phyloP scores from a whole-genome alignment of 1,284 basidiomycete species.

The Kalmanozyma brasiliensis region DNA sequence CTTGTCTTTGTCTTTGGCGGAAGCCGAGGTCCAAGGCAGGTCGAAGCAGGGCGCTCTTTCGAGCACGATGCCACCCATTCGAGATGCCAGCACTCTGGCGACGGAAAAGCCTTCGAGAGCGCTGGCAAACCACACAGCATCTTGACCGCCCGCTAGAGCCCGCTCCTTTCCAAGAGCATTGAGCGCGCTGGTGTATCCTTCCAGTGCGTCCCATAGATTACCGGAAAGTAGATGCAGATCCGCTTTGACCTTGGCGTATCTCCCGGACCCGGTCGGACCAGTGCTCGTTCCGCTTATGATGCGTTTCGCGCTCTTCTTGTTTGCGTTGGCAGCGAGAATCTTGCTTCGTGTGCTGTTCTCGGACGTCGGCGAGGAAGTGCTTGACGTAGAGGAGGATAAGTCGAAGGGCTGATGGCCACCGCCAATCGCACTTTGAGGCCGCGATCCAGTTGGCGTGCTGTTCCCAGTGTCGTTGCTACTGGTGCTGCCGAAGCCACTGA shows the following conservation, averaged over 20 bases:
- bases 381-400: constrained; percentile 15
- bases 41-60: constrained; percentile 59
- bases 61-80: constrained; percentile 60
- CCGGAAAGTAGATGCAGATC: constrained; percentile 60
- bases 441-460: constrained; percentile 21
- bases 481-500: constrained; percentile 42
- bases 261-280: constrained; percentile 52
- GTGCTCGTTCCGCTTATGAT: constrained; percentile 21
- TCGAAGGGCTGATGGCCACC: constrained; percentile 46
- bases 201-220: constrained; percentile 63
- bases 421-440: constrained; percentile 37
- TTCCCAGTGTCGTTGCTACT: constrained; percentile 9
- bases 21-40: constrained; percentile 34
- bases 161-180: constrained; percentile 55
- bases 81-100: constrained; percentile 51
- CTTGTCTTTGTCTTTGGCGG: constrained; percentile 53
- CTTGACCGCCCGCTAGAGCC: constrained; percentile 65
- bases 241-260: constrained; percentile 59
- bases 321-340: constrained; percentile 41
- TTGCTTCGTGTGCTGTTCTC: constrained; percentile 41
- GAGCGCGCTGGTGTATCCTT: constrained; percentile 54
- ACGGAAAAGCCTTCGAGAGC: constrained; percentile 67
- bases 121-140: constrained; percentile 66
- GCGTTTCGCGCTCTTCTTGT: constrained; percentile 36
- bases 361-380: constrained; percentile 24